Percentiles rank a stretch among this genome's conserved stretches.
Evolutionary conservation across 163 green algal species (phyloP).

Genomic region (Volvox carteri): DNA sequence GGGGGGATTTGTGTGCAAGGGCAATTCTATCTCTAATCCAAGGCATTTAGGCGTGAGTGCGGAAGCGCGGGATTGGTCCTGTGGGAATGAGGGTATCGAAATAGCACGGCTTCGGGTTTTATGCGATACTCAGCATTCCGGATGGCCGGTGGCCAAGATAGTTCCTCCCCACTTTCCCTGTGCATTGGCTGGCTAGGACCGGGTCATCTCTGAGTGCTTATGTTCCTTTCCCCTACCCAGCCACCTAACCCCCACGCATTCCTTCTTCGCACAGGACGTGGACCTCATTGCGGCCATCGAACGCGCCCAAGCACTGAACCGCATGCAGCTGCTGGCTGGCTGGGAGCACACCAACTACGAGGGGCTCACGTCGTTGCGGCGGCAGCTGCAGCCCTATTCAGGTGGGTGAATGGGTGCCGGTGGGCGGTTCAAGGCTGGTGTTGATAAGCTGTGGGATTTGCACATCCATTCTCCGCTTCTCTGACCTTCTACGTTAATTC

Average conservation of each 20-base stretch:
- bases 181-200: too few species aligned
- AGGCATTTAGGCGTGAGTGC: too few species aligned
- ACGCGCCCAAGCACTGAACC: slow-evolving; percentile 44
- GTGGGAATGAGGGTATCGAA: too few species aligned
- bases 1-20: neutral
- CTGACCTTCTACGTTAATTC: too few species aligned
- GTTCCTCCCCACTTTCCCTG: too few species aligned
- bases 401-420: slow-evolving; percentile 16
- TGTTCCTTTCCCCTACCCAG: neutral
- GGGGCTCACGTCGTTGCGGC: slow-evolving; percentile 9
- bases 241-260: neutral
- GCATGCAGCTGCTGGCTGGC: slow-evolving; percentile 56
- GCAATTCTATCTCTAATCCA: too few species aligned
- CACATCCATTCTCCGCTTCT: neutral
- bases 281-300: slow-evolving; percentile 45
- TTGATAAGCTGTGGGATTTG: neutral
- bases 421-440: too few species aligned
- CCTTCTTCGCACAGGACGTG: slow-evolving; percentile 2
- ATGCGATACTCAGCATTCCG: too few species aligned
- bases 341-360: slow-evolving; percentile 60
- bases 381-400: slow-evolving; percentile 56
- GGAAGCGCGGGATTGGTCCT: too few species aligned
- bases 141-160: too few species aligned
- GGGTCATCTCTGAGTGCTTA: too few species aligned
- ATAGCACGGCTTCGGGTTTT: too few species aligned